Base-by-base conservation (phyloP, 2,329 filamentous ascomycete genomes). In the Talaromyces sp. region DNA sequence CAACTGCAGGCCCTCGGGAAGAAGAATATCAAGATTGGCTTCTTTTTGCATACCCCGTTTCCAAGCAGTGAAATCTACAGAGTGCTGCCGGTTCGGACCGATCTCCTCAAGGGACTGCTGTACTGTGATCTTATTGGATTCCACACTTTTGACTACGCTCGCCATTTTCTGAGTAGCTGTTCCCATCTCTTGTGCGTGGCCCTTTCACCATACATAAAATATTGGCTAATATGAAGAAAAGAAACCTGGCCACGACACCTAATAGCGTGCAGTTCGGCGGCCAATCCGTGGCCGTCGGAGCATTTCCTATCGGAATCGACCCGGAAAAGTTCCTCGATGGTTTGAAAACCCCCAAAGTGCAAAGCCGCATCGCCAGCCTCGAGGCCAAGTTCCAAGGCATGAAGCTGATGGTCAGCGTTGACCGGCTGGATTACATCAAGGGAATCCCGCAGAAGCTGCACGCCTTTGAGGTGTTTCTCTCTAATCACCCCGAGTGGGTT, bases 141-240 rank as follows among this genome's bases (percentile, higher is more conserved):
- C 82, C 95, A 99, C 78, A 99, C 95, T 31, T 98, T 97, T 79
- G 94, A 98, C 79, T 99, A 99, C 72, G 94, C 93, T n/a, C 86
- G 95, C 58, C 95, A 99, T 78, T 99, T 98, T 80, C 80, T 99
- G 67, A 96, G 92, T 79, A 94, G 91, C 73, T 98, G 95, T 79
- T 94, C 92, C n/a, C 89, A 94, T 66, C 95, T 98, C 67, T 83
- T 97, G 82, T 90, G 81, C 75, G 85, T 76, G 34, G 34, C 28
- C 7, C 9, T 10, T 7, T 27, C 4, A 4, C 44, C 6, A 7
- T 27, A 44, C 52, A 9, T 57, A 63, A 53, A 62, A 33, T n/a
- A 27, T 66, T 14, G 23, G 64, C 69, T 64, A 67, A 53, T 23
- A 40, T 59, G 23, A 42, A n/a, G 23, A 16, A 27, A 52, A 81